phyloP scores from a whole-genome alignment of 2,329 filamentous ascomycete species.

The Ophiostoma himal-ulmi region DNA sequence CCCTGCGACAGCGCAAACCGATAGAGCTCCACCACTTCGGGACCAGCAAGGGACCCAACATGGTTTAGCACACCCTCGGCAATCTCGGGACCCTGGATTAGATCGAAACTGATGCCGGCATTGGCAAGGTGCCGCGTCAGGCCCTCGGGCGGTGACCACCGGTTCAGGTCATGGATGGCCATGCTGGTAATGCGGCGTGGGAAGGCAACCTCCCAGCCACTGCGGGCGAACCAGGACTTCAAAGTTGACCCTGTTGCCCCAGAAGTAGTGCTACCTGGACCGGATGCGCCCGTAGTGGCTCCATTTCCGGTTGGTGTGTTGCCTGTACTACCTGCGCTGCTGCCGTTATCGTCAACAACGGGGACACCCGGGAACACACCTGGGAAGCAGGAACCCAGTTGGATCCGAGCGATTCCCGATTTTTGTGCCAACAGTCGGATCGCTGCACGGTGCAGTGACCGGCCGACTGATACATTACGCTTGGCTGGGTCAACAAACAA shows the following conservation, averaged over 20 bases:
- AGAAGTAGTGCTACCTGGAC: not conserved
- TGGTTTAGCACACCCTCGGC: constrained; percentile 67
- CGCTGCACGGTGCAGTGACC: constrained; percentile 80
- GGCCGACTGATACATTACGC: constrained; percentile 82
- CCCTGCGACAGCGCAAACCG: constrained; percentile 62
- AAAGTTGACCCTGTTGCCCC: constrained; percentile 31
- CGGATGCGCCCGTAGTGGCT: not conserved
- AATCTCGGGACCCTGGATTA: constrained; percentile 75
- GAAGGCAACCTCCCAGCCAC: constrained; percentile 75
- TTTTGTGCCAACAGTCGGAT: constrained; percentile 66
- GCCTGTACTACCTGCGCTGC: constrained; percentile 18
- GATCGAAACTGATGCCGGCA: constrained; percentile 71
- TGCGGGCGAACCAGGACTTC: constrained; percentile 74
- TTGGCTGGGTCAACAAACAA: constrained; percentile 86
- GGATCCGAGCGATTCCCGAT: constrained; percentile 68
- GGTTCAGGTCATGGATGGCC: constrained; percentile 63
- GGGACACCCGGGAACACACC: constrained; percentile 85
- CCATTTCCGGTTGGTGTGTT: constrained; percentile 18
- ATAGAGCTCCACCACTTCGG: constrained; percentile 76
- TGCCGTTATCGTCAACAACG: constrained; percentile 41
- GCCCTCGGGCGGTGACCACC: constrained; percentile 71
- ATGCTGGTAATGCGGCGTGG: constrained; percentile 58
- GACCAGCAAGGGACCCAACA: constrained; percentile 65
- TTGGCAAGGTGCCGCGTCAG: constrained; percentile 67
- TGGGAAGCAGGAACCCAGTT: constrained; percentile 74